Base-by-base conservation (phyloP, 352 stramenopile genomes). In the Pythium chondricola region DNA sequence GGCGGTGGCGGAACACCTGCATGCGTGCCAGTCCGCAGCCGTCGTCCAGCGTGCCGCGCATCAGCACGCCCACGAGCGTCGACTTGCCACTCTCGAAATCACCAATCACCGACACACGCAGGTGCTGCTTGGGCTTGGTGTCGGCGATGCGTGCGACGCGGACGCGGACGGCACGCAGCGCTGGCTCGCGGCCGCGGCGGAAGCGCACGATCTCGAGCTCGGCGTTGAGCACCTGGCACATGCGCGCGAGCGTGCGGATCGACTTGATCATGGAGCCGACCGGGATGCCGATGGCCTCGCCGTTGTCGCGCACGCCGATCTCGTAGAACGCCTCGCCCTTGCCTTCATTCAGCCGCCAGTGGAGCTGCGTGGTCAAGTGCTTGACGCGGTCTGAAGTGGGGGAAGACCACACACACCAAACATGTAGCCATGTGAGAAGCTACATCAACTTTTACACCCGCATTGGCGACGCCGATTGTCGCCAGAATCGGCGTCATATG, bases 281-380 rank as follows among this genome's bases (percentile, higher is more conserved):
- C 1, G 65, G 30, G 40, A 95, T 83, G 22, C 87, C 87, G 6
- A 91, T 43, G 16, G 81, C 51, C 26, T 74, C 67, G 25, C 87
- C 87, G 42, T 93, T 83, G 56, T 96, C 87, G n/a, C 68, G 63
- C 31, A 95, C 83, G 17, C 87, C 85, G 22, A 96, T 49, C 56
- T 95, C 83, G 56, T 96, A 96, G 52, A 91, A 89, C 36, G 84
- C 81, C 4, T 65, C 70, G 22, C 82, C 84, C 26, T 78, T 75
- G 16, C 85, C 84, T 69, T 96, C 84, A 50, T 95, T 95, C 27
- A 96, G 65, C 9, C 87, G 76, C 83, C 83, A 96, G 56, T 95
- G 83, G 58, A 96, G 67, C 63, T 96, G 86, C 27, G 87, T 96
- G 41, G 79, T 89, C 41, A 96, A 63, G 58, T 96, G 87, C 50